Evolutionary conservation across 2,329 filamentous ascomycete species (phyloP).

Genomic region (Falciphora oryzae): DNA sequence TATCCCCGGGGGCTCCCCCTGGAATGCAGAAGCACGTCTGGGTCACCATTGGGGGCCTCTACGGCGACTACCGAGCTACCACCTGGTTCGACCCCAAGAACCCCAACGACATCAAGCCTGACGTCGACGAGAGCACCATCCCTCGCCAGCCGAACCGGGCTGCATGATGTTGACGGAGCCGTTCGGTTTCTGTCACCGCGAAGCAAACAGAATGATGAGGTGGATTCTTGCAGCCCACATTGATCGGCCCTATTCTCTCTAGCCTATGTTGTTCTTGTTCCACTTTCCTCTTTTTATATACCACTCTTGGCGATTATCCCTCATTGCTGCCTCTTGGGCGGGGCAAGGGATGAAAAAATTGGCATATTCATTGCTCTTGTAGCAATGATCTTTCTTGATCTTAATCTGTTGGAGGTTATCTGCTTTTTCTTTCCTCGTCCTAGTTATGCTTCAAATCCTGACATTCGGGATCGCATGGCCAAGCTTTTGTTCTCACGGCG

Average conservation of each 20-base stretch:
- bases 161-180: too few relatives aligned
- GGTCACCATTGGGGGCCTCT: constrained; percentile 60
- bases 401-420: background rate
- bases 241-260: too few relatives aligned
- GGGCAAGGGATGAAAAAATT: background rate
- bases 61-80: constrained; percentile 51
- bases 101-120: constrained; percentile 47
- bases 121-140: constrained; percentile 42
- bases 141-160: background rate
- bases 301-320: background rate
- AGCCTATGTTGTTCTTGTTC: too few relatives aligned
- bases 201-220: too few relatives aligned
- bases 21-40: constrained; percentile 56
- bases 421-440: background rate
- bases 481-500: background rate
- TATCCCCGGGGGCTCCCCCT: constrained; percentile 15
- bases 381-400: background rate
- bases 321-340: too few relatives aligned
- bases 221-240: too few relatives aligned
- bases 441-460: background rate
- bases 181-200: too few relatives aligned
- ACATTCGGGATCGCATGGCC: background rate
- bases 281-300: background rate
- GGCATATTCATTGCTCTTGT: background rate
- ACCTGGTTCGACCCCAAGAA: constrained; percentile 50